A percentile compares a stretch with the other conserved stretches of the same genome.
Evolutionary conservation across 1,284 basidiomycete genomes (phyloP).

Genomic region (Gymnopus androsaceus): DNA sequence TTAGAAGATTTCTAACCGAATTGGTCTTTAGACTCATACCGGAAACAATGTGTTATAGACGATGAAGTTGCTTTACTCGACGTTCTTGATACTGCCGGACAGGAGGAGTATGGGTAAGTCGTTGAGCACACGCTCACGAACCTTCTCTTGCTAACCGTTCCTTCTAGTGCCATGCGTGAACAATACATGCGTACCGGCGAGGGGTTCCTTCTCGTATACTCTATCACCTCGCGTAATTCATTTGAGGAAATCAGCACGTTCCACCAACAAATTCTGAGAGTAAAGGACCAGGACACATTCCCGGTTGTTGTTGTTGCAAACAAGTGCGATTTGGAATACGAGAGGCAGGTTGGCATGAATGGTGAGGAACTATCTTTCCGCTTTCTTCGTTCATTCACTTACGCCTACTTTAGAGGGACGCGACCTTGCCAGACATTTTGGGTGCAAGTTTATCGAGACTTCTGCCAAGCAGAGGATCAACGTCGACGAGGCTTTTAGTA

Average conservation of each 20-base stretch:
- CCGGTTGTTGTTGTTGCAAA: slow-evolving; percentile 98
- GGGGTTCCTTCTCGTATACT: slow-evolving; percentile 98
- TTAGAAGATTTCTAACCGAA: slow-evolving; percentile 1
- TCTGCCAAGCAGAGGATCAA: slow-evolving; percentile 99
- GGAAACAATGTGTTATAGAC: slow-evolving; percentile 96
- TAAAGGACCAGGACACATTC: slow-evolving; percentile 98
- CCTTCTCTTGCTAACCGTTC: background rate
- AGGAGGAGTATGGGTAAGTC: slow-evolving; percentile 97
- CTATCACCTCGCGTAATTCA: slow-evolving; percentile 96
- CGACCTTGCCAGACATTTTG: slow-evolving; percentile 95
- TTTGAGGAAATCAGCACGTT: slow-evolving; percentile 98
- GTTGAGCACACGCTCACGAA: slow-evolving; percentile 11
- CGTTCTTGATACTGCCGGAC: slow-evolving; percentile 97
- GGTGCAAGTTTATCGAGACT: slow-evolving; percentile 97
- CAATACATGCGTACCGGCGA: slow-evolving; percentile 98
- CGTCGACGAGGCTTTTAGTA: slow-evolving; percentile 98
- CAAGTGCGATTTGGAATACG: slow-evolving; percentile 98
- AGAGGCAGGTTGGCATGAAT: slow-evolving; percentile 95
- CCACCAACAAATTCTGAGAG: slow-evolving; percentile 95
- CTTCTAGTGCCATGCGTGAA: slow-evolving; percentile 87
- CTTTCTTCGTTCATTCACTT: background rate
- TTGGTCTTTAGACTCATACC: slow-evolving; percentile 77
- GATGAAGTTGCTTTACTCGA: slow-evolving; percentile 97
- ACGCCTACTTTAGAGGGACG: slow-evolving; percentile 77
- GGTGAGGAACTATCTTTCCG: slow-evolving; percentile 49